Evolutionary conservation across 257 asterid genomes (phyloP).

Genomic region (Solanum appendiculatum): DNA sequence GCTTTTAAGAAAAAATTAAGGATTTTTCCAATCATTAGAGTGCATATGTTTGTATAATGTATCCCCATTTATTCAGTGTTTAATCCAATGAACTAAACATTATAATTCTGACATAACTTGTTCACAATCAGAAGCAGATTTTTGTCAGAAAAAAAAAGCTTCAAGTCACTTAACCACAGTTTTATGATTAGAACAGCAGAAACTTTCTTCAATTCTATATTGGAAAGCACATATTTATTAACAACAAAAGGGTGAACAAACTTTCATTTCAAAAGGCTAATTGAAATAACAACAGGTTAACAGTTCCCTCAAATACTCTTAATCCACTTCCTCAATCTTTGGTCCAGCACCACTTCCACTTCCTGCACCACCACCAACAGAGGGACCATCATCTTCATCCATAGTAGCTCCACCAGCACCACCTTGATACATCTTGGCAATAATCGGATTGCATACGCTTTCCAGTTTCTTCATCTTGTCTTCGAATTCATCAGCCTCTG

Average conservation of each 20-base stretch:
- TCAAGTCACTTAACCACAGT: not conserved
- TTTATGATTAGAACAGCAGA: not conserved
- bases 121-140: not conserved
- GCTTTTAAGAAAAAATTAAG: too few species aligned
- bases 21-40: not conserved
- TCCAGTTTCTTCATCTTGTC: constrained; percentile 18
- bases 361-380: not conserved
- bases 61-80: not conserved
- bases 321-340: constrained; percentile 26
- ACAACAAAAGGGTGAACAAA: not conserved
- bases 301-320: not conserved
- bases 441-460: constrained; percentile 21
- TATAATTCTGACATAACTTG: not conserved
- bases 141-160: not conserved
- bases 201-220: not conserved
- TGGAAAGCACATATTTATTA: not conserved
- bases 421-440: constrained; percentile 22
- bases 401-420: constrained; percentile 13
- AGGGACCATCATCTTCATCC: constrained; percentile 19
- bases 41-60: not conserved
- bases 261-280: not conserved
- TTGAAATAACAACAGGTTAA: not conserved
- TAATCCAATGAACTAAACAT: not conserved
- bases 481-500: not conserved
- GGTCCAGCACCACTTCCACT: constrained; percentile 11